Base-by-base conservation (phyloP, 768 basidiomycete species). In the Pleurotus djamor region DNA sequence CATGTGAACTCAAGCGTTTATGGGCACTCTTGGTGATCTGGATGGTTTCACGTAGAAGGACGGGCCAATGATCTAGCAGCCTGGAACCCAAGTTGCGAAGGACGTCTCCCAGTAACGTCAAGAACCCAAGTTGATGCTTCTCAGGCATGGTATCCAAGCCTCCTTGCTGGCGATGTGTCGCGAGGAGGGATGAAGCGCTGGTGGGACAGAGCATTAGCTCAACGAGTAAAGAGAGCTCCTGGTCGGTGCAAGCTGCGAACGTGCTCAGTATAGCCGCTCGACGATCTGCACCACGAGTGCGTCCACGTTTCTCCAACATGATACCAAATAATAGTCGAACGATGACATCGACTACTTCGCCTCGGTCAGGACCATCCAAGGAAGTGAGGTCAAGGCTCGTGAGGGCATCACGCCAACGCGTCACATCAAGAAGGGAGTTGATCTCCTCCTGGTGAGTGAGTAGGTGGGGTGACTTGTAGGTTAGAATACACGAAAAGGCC, bases 171-270 rank as follows among this genome's bases (percentile, higher is more conserved):
- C 67, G 66, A 13, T 64, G 60, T 35, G 66, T 62, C 33, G 70
- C 65, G 4, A 52, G n/a, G 7, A 55, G 41, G 9, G 54, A 16
- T 63, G 72, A 70, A 57, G 72, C 71, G 4, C 76, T 73, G 58
- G 96, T 80, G 0, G 92, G 91, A 52, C 80, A 79, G 43, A 98
- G 71, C 94, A 98, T 98, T 58, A 98, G 78, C 62, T 94, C 88
- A 14, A 96, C 85, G 0, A 99, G 77, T 1, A 92, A 75, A 0
- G 75, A 76, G 5, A 98, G 79, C 68, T 98, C 96, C 13, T 83
- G 78, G 45, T 89, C 79, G 0, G 80, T 78, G 66, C 92, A 95
- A 1, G 83, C 83, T 0, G 81, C 83, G 14, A 98, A 76, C 0
- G 88, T 74, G 13, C 84, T 76, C 43, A 98, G 74, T 17, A 97